A percentile compares a stretch with the other conserved stretches of the same genome.
These are phyloP conservation scores for Rhododendron molle DNA, from an alignment of 148 eudicot genomes.

Conservation along the genomic window DNA sequence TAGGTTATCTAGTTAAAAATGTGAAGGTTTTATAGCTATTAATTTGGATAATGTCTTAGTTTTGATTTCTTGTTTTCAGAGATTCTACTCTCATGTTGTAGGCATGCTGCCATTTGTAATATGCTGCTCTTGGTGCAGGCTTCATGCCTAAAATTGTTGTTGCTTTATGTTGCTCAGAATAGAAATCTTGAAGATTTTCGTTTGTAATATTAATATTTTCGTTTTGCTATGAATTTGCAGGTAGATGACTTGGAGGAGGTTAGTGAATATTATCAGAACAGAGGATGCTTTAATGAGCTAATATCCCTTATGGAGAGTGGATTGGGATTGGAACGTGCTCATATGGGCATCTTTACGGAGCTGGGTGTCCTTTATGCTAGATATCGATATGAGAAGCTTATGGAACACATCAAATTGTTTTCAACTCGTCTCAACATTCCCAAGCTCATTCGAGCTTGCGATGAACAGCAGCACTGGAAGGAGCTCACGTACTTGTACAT, in stretches of 20 bases:
- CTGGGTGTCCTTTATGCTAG: conserved; percentile 96
- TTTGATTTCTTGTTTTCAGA: not conserved
- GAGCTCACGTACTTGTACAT: conserved; percentile 83
- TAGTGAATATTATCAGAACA: conserved; percentile 85
- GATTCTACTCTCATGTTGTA: not conserved
- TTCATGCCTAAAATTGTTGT: not conserved
- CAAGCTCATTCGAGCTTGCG: conserved; percentile 94
- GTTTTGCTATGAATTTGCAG: conserved; percentile 22
- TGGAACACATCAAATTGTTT: conserved; percentile 96
- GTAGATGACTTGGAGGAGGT: conserved; percentile 97
- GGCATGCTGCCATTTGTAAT: not conserved
- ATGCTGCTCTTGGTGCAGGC: not conserved
- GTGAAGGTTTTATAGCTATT: not conserved
- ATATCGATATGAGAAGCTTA: conserved; percentile 94
- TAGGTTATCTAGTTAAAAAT: not conserved
- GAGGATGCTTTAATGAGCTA: conserved; percentile 88
- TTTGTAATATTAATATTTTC: not conserved
- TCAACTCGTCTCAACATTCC: conserved; percentile 97
- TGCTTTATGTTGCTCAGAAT: not conserved
- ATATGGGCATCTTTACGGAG: conserved; percentile 97
- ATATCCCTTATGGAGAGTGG: conserved; percentile 98
- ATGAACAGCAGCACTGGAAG: conserved; percentile 98
- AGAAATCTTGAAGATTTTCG: not conserved
- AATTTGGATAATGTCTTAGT: not conserved
- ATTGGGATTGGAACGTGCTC: conserved; percentile 95